Percentiles rank a stretch among this genome's conserved stretches.
These are phyloP conservation scores for Eutreptiella sp. DNA, from an alignment of 208 protist species.

Conservation along the genomic window DNA sequence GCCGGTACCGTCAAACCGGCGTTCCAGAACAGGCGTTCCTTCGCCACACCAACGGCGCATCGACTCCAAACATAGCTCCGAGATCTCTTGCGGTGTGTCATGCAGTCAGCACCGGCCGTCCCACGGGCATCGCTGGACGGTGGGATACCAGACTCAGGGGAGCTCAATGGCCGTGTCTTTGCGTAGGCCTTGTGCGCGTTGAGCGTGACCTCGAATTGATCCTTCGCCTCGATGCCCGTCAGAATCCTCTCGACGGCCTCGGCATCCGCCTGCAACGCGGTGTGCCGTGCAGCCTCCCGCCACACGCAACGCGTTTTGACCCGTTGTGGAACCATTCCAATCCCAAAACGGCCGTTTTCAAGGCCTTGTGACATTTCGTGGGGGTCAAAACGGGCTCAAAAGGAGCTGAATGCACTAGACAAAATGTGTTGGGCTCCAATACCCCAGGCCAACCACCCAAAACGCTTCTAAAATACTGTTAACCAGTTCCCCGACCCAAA, in stretches of 20 bases:
- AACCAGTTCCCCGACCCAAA: no score
- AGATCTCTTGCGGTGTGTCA: background rate
- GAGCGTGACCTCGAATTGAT: background rate
- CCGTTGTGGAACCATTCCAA: constrained; percentile 4
- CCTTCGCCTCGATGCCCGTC: background rate
- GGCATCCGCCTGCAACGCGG: background rate
- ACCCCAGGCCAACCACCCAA: no score
- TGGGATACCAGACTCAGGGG: background rate
- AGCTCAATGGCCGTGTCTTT: background rate
- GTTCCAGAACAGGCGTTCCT: no score
- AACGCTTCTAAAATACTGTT: no score
- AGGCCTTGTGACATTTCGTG: no score
- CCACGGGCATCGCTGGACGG: background rate
- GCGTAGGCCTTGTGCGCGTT: background rate
- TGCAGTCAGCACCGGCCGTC: background rate
- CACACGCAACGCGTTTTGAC: background rate
- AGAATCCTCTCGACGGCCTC: background rate
- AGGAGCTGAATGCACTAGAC: no score
- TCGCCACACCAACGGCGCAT: no score
- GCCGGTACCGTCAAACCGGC: no score
- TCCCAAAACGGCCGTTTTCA: no score
- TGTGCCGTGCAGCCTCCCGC: background rate
- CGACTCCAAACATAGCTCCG: no score
- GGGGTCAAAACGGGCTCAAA: no score
- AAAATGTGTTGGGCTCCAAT: no score